A percentile compares a stretch with the other conserved stretches of the same genome.
phyloP scores from a whole-genome alignment of 306 rosid species.

The Nissolia schottii region DNA sequence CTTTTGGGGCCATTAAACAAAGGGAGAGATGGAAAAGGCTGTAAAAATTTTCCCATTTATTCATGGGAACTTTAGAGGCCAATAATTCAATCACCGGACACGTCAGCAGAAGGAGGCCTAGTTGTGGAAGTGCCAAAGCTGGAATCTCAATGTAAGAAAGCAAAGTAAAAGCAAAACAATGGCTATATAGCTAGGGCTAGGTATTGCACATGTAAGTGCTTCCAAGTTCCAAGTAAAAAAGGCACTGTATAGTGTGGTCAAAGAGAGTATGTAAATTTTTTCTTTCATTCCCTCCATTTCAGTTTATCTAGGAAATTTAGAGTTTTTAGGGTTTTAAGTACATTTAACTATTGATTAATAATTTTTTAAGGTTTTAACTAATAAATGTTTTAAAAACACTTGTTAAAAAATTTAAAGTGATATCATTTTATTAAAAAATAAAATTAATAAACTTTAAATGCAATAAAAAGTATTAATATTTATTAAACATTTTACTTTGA shows the following conservation, averaged over 20 bases:
- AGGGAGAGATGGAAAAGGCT: constrained; percentile 44
- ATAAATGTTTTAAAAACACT: too few species aligned
- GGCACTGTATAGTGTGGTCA: too few species aligned
- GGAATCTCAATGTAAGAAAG: constrained; percentile 40
- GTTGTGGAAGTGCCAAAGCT: constrained; percentile 42
- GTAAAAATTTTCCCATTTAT: constrained; percentile 31
- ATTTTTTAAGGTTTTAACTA: too few species aligned
- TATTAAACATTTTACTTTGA: too few species aligned
- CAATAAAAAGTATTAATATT: too few species aligned
- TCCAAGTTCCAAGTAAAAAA: constrained; percentile 33
- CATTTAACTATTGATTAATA: too few species aligned
- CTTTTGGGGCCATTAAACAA: constrained; percentile 28
- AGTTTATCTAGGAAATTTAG: too few species aligned
- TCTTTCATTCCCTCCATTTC: too few species aligned
- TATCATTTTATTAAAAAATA: too few species aligned
- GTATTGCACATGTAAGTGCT: constrained; percentile 38
- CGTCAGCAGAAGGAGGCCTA: constrained; percentile 44
- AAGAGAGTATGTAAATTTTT: neutral
- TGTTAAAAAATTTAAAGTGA: too few species aligned
- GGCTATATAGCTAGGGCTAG: neutral
- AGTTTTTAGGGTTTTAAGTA: too few species aligned
- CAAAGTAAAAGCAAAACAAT: constrained; percentile 7
- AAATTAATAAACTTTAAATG: too few species aligned
- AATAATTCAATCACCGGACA: constrained; percentile 80
- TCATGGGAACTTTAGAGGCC: constrained; percentile 57